These are phyloP conservation scores for Cladosporium sp. DNA, from an alignment of 2,329 filamentous ascomycete genomes.

Conservation along the genomic window DNA sequence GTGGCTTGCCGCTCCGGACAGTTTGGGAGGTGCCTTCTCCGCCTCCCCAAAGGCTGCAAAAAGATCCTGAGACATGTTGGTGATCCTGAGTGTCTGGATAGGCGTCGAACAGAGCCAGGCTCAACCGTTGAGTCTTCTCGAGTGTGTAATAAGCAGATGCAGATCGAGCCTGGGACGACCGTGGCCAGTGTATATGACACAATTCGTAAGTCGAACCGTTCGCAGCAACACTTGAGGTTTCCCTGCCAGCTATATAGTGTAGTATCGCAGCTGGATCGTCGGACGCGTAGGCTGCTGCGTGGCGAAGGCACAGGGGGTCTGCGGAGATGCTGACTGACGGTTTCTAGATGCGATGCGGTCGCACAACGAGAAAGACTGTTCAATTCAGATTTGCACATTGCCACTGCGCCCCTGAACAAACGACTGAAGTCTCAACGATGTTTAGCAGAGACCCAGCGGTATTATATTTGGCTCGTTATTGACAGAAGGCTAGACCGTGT, in stretches of 20 bases:
- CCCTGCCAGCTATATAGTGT: background rate
- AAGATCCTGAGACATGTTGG: conserved; percentile 50
- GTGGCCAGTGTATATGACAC: too few relatives aligned
- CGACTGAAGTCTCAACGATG: background rate
- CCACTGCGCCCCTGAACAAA: background rate
- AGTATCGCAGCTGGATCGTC: background rate
- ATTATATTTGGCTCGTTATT: too few relatives aligned
- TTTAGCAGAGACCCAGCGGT: too few relatives aligned
- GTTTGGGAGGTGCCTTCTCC: background rate
- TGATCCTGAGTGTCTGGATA: background rate
- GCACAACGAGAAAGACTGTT: background rate
- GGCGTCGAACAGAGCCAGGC: too few relatives aligned
- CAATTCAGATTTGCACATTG: background rate
- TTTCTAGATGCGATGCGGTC: too few relatives aligned
- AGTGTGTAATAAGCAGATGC: too few relatives aligned
- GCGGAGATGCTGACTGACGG: too few relatives aligned
- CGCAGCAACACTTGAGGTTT: background rate
- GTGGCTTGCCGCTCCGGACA: background rate
- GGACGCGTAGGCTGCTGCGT: conserved; percentile 10
- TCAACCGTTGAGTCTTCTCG: too few relatives aligned
- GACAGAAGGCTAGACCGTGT: too few relatives aligned
- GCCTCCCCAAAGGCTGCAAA: conserved; percentile 46
- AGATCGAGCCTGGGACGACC: too few relatives aligned
- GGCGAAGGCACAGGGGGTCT: background rate
- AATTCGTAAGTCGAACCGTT: too few relatives aligned